A percentile compares a stretch with the other conserved stretches of the same genome.
phyloP scores from a whole-genome alignment of 495 filamentous ascomycete genomes.

The Cryomyces antarcticus region DNA sequence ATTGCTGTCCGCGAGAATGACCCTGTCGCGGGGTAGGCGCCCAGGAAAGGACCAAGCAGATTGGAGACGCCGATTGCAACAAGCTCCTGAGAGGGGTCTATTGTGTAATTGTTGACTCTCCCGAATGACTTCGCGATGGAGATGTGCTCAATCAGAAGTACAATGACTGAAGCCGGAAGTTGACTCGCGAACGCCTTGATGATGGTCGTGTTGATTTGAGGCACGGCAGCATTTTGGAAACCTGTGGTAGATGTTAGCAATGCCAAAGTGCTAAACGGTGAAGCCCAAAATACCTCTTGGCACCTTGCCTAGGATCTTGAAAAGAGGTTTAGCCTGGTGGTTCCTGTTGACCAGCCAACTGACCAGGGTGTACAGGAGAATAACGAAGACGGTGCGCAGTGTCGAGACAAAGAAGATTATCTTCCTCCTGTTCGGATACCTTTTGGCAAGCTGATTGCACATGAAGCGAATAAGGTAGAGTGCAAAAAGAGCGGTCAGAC shows the following conservation, averaged over 20 bases:
- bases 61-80: slow-evolving; percentile 89
- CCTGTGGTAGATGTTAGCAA: slow-evolving; percentile 22
- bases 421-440: slow-evolving; percentile 48
- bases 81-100: slow-evolving; percentile 91
- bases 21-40: slow-evolving; percentile 83
- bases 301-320: slow-evolving; percentile 54
- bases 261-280: not conserved
- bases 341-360: slow-evolving; percentile 61
- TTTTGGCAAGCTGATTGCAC: slow-evolving; percentile 48
- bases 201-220: slow-evolving; percentile 40
- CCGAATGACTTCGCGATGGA: slow-evolving; percentile 97
- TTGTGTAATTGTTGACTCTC: slow-evolving; percentile 92
- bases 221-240: slow-evolving; percentile 67
- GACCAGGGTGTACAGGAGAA: slow-evolving; percentile 83
- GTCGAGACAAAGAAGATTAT: slow-evolving; percentile 78
- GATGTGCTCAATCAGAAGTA: slow-evolving; percentile 67
- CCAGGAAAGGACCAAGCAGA: slow-evolving; percentile 80
- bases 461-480: slow-evolving; percentile 61
- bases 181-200: slow-evolving; percentile 39
- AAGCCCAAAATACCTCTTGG: slow-evolving; percentile 36
- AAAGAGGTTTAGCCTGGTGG: slow-evolving; percentile 28
- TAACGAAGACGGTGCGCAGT: slow-evolving; percentile 76
- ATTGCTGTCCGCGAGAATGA: slow-evolving; percentile 96
- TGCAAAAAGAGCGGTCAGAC: slow-evolving; percentile 60
- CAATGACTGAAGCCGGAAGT: slow-evolving; percentile 69